Percentiles rank a stretch among this genome's conserved stretches.
Evolutionary conservation across 805 yeast species (phyloP).

Genomic region (Hanseniaspora taiwanica): DNA sequence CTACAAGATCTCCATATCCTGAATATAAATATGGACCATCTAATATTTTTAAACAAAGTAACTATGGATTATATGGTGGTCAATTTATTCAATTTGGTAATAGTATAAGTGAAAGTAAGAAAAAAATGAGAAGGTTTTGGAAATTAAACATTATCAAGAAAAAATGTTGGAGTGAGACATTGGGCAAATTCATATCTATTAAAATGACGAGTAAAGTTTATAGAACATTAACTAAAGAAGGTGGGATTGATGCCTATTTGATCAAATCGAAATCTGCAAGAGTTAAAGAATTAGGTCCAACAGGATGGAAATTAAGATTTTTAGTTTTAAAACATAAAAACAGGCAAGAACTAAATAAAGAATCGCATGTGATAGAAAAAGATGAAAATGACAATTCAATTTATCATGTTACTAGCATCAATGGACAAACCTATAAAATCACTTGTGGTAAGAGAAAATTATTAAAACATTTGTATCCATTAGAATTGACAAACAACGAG

Average conservation of each 20-base stretch:
- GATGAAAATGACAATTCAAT: slow-evolving; percentile 27
- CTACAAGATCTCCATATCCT: slow-evolving; percentile 35
- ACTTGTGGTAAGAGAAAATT: slow-evolving; percentile 55
- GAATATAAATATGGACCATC: slow-evolving; percentile 74
- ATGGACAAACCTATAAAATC: slow-evolving; percentile 34
- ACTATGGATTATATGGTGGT: slow-evolving; percentile 86
- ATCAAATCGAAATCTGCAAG: slow-evolving; percentile 81
- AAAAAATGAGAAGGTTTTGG: slow-evolving; percentile 68
- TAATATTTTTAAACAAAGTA: slow-evolving; percentile 64
- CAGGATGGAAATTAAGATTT: slow-evolving; percentile 84
- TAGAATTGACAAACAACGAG: slow-evolving; percentile 33
- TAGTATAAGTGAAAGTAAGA: slow-evolving; percentile 59
- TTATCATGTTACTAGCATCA: slow-evolving; percentile 32
- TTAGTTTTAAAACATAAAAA: slow-evolving; percentile 35
- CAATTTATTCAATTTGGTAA: slow-evolving; percentile 66
- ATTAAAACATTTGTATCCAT: slow-evolving; percentile 39
- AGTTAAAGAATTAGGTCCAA: slow-evolving; percentile 81
- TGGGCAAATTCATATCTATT: slow-evolving; percentile 42
- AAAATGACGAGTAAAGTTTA: slow-evolving; percentile 69
- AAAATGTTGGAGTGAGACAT: slow-evolving; percentile 72
- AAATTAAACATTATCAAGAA: slow-evolving; percentile 68
- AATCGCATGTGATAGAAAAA: slow-evolving; percentile 20
- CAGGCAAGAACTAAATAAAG: slow-evolving; percentile 22
- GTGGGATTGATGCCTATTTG: slow-evolving; percentile 85
- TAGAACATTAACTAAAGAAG: slow-evolving; percentile 80